Base-by-base conservation (phyloP, 352 stramenopile species). In the Pythium insidiosum region DNA sequence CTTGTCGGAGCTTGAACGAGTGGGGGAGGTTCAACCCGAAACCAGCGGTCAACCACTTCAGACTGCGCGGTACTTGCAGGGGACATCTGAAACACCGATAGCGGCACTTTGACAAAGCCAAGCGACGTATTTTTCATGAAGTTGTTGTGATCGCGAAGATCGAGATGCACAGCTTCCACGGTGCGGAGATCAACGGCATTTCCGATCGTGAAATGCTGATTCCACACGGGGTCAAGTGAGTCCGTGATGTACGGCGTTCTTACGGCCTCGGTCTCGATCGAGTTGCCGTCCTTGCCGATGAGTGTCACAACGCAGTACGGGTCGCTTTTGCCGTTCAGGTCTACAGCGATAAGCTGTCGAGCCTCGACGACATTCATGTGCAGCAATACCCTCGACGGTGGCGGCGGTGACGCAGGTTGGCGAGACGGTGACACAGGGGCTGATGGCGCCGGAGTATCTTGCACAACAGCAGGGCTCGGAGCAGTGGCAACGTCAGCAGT, bases 301-400 rank as follows among this genome's bases (percentile, higher is more conserved):
- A 88, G 56, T 15, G 58, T 82, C 5, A 91, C 52, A 26, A 84
- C 42, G 23, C 73, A 87, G 48, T 80, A 86, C 20, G 78, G 75
- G 31, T 91, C 78, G 25, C 75, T 88, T 41, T 80, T 75, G 1
- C 68, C 73, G 25, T 75, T 81, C 11, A 74, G 47, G 40, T 91
- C 77, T 2, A 61, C 68, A 4, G 66, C 63, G 22, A 61, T 58
- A 7, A 91, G 58, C 1, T 70, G 73, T 16, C 54, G 60, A 2
- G 78, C 78, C 31, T 68, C 57, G 10, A 82, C 58, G 1, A 91
- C 58, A 35, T 57, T 64, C 22, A 88, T 26, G 13, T 73, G 53
- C 2, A 91, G 45, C 16, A 85, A 22, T 16, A 84, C 65, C 0
- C 65, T 47, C 6, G 50, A 43, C 1, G 50, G 62, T 3, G 64